Evolutionary conservation across 371 early-diverging fungal species (phyloP).

Genomic region (Blakeslea trispora): DNA sequence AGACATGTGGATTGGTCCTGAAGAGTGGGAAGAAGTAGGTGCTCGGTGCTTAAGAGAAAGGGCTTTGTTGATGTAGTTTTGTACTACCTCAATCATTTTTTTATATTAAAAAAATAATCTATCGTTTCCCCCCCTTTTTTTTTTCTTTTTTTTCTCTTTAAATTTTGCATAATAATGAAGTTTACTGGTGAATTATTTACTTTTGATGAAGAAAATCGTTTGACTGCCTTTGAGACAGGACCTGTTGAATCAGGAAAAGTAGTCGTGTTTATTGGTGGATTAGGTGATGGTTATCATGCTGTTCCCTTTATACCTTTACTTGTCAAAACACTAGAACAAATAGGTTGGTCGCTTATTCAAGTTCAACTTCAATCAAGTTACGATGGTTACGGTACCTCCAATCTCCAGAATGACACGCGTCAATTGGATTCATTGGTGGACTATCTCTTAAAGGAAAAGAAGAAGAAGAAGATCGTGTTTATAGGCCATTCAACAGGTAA

Average conservation of each 20-base stretch:
- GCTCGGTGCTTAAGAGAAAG: constrained; percentile 69
- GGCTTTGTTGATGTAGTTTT: constrained; percentile 61
- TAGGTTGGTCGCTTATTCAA: constrained; percentile 50
- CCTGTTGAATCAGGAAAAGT: constrained; percentile 31
- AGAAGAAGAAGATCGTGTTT: constrained; percentile 46
- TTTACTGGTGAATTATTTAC: constrained; percentile 25
- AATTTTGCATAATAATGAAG: constrained; percentile 15
- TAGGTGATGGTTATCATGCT: constrained; percentile 53
- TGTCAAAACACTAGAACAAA: constrained; percentile 21
- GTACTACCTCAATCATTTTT: neutral
- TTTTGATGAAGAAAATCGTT: constrained; percentile 12
- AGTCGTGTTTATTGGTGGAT: constrained; percentile 52
- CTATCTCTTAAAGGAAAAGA: constrained; percentile 31
- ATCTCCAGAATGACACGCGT: constrained; percentile 40
- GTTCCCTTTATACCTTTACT: constrained; percentile 45
- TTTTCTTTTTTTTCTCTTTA: constrained; percentile 8
- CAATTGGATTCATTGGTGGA: constrained; percentile 48
- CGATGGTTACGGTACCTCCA: constrained; percentile 49
- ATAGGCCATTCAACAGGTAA: constrained; percentile 59
- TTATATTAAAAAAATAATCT: neutral
- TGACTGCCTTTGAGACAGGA: constrained; percentile 54
- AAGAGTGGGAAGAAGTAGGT: constrained; percentile 80
- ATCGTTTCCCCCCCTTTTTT: neutral
- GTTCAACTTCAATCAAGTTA: constrained; percentile 53
- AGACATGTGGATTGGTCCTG: constrained; percentile 78